Percentiles rank a stretch among this genome's conserved stretches.
Evolutionary conservation across 2,329 filamentous ascomycete genomes (phyloP).

Genomic region (Teratosphaeria zuluensis): DNA sequence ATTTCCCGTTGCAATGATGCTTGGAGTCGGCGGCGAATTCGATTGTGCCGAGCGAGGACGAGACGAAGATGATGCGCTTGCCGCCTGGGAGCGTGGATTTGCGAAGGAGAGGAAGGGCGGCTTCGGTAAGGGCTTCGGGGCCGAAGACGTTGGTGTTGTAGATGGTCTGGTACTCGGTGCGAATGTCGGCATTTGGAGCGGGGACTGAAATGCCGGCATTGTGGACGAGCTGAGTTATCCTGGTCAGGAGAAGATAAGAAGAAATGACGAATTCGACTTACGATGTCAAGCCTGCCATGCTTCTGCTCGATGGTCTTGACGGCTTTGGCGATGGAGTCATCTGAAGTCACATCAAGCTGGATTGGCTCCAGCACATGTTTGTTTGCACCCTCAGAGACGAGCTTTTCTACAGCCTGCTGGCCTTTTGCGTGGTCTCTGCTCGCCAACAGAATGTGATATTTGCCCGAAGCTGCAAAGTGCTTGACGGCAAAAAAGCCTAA

Average conservation of each 20-base stretch:
- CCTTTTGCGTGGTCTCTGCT: constrained; percentile 29
- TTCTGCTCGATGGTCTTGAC: constrained; percentile 21
- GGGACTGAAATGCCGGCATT: constrained; percentile 26
- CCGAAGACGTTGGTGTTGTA: constrained; percentile 11
- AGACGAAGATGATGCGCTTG: constrained; percentile 7
- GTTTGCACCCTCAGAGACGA: constrained; percentile 12
- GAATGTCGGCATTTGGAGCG: constrained; percentile 1
- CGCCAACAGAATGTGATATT: constrained; percentile 33
- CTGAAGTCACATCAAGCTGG: constrained; percentile 34
- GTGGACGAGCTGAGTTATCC: constrained; percentile 16
- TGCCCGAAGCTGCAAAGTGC: constrained; percentile 28
- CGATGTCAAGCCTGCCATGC: constrained; percentile 24
- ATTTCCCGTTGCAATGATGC: not conserved
- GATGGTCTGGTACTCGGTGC: constrained; percentile 12
- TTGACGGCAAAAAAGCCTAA: constrained; percentile 37
- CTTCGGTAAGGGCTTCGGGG: not conserved
- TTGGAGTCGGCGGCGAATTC: not conserved
- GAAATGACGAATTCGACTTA: not conserved
- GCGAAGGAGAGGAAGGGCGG: not conserved
- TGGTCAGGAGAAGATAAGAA: not conserved
- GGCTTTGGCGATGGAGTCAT: constrained; percentile 32
- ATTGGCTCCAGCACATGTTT: constrained; percentile 27
- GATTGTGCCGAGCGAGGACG: constrained; percentile 5
- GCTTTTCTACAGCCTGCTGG: constrained; percentile 24
- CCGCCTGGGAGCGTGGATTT: constrained; percentile 4